Conservation (phyloP, 2,329 filamentous ascomycete species). For the Zymoseptoria crescenta region DNA sequence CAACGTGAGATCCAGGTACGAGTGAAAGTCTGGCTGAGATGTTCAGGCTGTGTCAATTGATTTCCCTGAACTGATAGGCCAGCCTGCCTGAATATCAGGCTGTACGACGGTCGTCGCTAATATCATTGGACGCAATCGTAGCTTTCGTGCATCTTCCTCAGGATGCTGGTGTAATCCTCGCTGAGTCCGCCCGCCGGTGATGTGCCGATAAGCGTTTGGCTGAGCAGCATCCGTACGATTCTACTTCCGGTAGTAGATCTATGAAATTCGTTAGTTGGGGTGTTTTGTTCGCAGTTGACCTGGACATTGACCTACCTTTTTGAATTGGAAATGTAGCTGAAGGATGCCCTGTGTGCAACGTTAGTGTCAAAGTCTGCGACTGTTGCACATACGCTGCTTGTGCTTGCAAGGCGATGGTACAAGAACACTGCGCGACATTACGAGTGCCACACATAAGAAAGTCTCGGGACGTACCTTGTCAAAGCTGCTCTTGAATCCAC, state of each 20-base stretch:
- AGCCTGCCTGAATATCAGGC: constrained; percentile 5
- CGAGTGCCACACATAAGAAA: background rate
- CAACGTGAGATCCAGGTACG: constrained; percentile 19
- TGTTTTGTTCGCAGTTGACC: constrained; percentile 2
- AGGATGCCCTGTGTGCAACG: constrained; percentile 64
- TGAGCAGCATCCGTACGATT: constrained; percentile 11
- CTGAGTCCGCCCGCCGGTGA: background rate
- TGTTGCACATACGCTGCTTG: constrained; percentile 9
- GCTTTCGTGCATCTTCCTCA: background rate
- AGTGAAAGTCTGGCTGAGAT: constrained; percentile 5
- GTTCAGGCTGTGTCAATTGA: constrained; percentile 11
- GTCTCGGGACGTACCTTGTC: constrained; percentile 65
- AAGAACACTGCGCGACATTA: background rate
- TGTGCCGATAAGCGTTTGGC: background rate
- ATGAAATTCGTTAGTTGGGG: constrained; percentile 13
- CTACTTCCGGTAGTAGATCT: constrained; percentile 43
- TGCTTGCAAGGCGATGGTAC: background rate
- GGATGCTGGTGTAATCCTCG: background rate
- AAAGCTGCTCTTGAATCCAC: constrained; percentile 92
- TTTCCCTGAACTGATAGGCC: constrained; percentile 7
- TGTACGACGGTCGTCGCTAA: constrained; percentile 8
- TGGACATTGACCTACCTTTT: constrained; percentile 58
- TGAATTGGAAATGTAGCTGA: constrained; percentile 97
- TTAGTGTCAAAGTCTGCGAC: constrained; percentile 23
- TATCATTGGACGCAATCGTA: background rate